Evolutionary conservation across 73 alveolate genomes (phyloP).

Genomic region (Breviolum minutum): DNA sequence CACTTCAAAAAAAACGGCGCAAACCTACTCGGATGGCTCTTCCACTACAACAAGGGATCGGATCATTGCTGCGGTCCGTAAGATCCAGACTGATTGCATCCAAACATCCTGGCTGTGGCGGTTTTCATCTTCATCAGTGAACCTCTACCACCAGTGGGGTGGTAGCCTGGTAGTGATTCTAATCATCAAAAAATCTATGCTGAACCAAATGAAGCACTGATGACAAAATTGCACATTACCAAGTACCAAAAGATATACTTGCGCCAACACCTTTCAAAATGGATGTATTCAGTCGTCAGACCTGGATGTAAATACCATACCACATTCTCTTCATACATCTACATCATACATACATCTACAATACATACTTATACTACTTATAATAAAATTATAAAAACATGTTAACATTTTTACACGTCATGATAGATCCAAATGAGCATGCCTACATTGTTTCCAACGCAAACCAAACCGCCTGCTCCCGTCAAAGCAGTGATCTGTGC

Average conservation of each 20-base stretch:
- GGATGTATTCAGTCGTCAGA: no score
- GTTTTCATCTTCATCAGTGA: not conserved
- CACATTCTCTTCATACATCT: not conserved
- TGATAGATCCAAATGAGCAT: not conserved
- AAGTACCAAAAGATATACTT: not conserved
- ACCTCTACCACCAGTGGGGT: no score
- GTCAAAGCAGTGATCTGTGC: conserved; percentile 60
- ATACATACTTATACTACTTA: not conserved
- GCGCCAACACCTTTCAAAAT: not conserved
- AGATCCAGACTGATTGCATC: conserved; percentile 17
- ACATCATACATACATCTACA: not conserved
- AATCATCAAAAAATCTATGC: no score
- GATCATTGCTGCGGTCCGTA: not conserved
- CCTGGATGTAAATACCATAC: not conserved
- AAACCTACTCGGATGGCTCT: not conserved
- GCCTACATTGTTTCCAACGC: not conserved
- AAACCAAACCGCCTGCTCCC: conserved; percentile 47
- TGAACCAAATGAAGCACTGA: no score
- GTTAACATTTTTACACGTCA: not conserved
- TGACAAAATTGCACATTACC: not conserved
- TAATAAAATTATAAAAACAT: not conserved
- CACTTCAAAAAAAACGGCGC: not conserved
- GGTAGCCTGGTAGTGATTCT: no score
- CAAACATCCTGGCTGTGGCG: conserved; percentile 42
- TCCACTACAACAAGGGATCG: no score